A percentile compares a stretch with the other conserved stretches of the same genome.
Evolutionary conservation across 257 asterid genomes (phyloP).

Genomic region (Echites panduratus): DNA sequence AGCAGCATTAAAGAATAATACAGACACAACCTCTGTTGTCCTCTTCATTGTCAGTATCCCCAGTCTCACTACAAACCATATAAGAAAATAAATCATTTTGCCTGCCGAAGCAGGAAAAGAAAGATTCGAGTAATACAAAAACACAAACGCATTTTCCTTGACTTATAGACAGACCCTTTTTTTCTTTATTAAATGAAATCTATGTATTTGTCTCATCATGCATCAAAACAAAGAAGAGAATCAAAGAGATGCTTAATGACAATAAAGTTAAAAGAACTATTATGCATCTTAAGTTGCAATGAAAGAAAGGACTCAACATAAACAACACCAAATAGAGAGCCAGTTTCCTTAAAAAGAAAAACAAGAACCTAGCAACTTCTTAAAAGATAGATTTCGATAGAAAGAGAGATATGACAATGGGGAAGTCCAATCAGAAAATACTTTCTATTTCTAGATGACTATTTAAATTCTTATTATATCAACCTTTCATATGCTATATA

Average conservation of each 20-base stretch:
- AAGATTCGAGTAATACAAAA: no score
- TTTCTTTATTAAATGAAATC: neutral
- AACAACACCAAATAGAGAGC: neutral
- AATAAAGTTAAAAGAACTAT: neutral
- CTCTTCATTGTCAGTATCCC: slow-evolving; percentile 56
- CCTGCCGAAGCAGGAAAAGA: neutral
- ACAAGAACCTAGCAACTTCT: neutral
- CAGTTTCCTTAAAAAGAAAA: neutral
- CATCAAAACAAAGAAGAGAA: neutral
- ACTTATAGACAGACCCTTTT: no score
- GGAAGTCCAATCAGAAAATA: neutral
- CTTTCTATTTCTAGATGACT: no score
- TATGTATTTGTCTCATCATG: neutral
- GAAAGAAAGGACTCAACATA: neutral
- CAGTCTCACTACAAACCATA: slow-evolving; percentile 45
- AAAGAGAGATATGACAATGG: neutral
- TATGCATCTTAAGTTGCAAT: neutral
- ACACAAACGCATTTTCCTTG: neutral
- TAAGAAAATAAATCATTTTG: neutral
- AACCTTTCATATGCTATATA: no score
- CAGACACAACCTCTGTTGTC: slow-evolving; percentile 62
- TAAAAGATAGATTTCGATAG: neutral
- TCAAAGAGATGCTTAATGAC: neutral
- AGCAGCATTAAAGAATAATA: slow-evolving; percentile 48
- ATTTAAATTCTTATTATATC: no score